Evolutionary conservation across 169 alveolate genomes (phyloP).

Genomic region (Cryptosporidium xiaoi): DNA sequence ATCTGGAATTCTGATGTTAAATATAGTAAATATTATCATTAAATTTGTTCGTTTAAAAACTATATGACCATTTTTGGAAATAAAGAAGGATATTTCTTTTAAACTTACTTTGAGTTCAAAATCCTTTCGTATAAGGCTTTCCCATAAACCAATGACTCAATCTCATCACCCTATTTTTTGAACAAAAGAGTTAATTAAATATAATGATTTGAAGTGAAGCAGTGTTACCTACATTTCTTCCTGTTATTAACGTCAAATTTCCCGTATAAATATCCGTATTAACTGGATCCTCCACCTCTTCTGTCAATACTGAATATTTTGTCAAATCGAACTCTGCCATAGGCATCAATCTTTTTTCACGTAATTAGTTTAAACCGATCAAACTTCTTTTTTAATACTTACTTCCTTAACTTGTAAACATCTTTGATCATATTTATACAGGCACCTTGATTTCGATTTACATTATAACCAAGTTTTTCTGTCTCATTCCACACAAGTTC

Average conservation of each 20-base stretch:
- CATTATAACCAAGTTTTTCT: conserved; percentile 10
- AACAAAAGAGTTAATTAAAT: not conserved
- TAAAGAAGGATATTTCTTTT: not conserved
- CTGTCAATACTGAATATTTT: conserved; percentile 1
- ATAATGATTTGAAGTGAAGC: not conserved
- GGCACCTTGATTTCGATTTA: not conserved
- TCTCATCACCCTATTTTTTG: not conserved
- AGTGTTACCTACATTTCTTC: conserved; percentile 24
- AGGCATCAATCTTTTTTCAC: conserved; percentile 50
- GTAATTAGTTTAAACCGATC: not conserved
- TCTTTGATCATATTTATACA: conserved; percentile 23
- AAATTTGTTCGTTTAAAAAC: too few species aligned
- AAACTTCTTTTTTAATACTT: not conserved
- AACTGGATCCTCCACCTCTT: conserved; percentile 26
- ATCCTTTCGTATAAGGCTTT: conserved; percentile 10
- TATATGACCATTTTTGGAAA: too few species aligned
- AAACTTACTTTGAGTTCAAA: not conserved
- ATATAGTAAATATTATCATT: not conserved
- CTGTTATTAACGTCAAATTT: conserved; percentile 16
- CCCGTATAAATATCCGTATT: conserved; percentile 59
- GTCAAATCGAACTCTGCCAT: conserved; percentile 62
- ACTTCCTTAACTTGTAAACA: conserved; percentile 63
- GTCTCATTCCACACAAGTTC: conserved; percentile 7
- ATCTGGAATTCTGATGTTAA: conserved; percentile 28
- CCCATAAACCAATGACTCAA: not conserved